phyloP scores from a whole-genome alignment of 2,329 filamentous ascomycete species.

The Beauveria varroae region DNA sequence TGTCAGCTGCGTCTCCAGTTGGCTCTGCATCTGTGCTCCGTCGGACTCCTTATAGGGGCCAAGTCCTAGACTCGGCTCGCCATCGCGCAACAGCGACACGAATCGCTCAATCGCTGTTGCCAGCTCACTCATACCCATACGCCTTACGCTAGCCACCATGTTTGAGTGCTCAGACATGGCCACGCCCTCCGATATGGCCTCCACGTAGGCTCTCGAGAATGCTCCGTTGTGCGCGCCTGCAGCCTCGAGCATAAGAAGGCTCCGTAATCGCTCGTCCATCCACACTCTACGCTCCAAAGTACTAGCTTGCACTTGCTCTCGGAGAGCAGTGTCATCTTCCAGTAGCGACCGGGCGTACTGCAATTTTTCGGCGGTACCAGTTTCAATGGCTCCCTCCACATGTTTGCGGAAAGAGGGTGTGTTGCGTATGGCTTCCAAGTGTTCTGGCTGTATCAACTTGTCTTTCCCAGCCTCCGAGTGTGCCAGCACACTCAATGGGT shows the following conservation, averaged over 20 bases:
- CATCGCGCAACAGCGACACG: constrained; percentile 24
- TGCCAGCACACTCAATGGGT: constrained; percentile 61
- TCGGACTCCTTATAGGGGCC: constrained; percentile 22
- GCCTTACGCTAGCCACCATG: constrained; percentile 51
- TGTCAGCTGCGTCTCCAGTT: constrained; percentile 34
- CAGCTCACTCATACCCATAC: constrained; percentile 36
- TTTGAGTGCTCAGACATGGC: constrained; percentile 42
- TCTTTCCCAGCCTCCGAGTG: constrained; percentile 22
- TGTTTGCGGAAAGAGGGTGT: constrained; percentile 59
- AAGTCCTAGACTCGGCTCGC: constrained; percentile 30
- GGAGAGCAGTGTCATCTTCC: constrained; percentile 50
- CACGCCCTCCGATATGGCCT: constrained; percentile 51
- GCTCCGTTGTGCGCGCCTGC: constrained; percentile 27
- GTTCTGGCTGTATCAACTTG: constrained; percentile 46
- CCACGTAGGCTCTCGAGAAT: constrained; percentile 53
- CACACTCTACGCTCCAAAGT: constrained; percentile 26
- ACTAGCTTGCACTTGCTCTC: constrained; percentile 30
- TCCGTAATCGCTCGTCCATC: constrained; percentile 39
- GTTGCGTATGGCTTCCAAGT: constrained; percentile 60
- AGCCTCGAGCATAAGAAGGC: constrained; percentile 38
- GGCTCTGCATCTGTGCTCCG: constrained; percentile 22
- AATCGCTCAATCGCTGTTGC: constrained; percentile 20
- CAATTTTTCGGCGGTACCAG: constrained; percentile 34
- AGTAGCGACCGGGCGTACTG: constrained; percentile 41
- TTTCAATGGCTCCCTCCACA: constrained; percentile 41